Evolutionary conservation across 1,139 yeast species (phyloP).

Genomic region (Keqinozyma sinolaborantium): DNA sequence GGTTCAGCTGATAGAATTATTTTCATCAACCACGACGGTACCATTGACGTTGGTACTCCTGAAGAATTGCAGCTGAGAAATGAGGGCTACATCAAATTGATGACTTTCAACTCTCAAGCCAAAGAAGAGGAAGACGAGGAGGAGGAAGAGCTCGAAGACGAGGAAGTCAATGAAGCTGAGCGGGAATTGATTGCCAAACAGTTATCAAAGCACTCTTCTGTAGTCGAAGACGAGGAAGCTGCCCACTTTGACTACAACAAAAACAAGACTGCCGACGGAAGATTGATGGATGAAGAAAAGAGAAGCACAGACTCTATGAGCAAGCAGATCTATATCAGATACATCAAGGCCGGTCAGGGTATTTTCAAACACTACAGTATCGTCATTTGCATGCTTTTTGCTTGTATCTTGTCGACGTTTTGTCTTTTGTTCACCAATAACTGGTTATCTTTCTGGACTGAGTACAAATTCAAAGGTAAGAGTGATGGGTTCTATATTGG

Average conservation of each 20-base stretch:
- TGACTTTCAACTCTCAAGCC: constrained; percentile 14
- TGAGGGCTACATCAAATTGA: constrained; percentile 12
- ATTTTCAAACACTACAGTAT: constrained; percentile 20
- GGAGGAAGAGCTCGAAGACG: constrained; percentile 10
- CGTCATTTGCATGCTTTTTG: constrained; percentile 19
- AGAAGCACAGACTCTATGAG: constrained; percentile 39
- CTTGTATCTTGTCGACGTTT: constrained; percentile 47
- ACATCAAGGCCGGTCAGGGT: constrained; percentile 59
- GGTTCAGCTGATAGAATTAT: constrained; percentile 38
- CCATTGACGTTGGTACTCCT: constrained; percentile 31
- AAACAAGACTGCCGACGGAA: constrained; percentile 19
- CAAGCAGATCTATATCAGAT: constrained; percentile 32
- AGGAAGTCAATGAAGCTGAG: constrained; percentile 16
- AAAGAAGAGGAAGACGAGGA: constrained; percentile 23
- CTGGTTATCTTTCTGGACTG: constrained; percentile 87
- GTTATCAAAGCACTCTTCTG: constrained; percentile 17
- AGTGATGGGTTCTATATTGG: constrained; percentile 67
- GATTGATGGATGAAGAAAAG: constrained; percentile 26
- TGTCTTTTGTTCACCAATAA: constrained; percentile 64
- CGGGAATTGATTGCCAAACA: constrained; percentile 15
- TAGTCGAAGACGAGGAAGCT: constrained; percentile 15
- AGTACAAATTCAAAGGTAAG: constrained; percentile 43
- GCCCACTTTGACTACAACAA: constrained; percentile 6
- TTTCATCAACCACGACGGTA: constrained; percentile 37
- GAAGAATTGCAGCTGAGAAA: constrained; percentile 32